These are phyloP conservation scores for Corylus avellana DNA, from an alignment of 306 rosid genomes.

Conservation along the genomic window DNA sequence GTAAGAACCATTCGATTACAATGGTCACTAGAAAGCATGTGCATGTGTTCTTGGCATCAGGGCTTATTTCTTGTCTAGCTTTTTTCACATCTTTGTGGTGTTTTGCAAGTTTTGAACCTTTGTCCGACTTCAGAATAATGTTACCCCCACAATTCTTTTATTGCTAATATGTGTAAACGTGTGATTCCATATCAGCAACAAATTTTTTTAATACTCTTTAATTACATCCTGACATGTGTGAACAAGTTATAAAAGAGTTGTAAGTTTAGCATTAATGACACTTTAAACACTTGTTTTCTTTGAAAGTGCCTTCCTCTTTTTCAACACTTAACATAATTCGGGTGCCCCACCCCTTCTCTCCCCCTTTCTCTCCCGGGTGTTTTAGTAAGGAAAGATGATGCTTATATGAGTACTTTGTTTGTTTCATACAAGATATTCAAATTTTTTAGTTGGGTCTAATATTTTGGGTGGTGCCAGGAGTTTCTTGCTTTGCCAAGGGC, in stretches of 20 bases:
- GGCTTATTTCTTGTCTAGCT: not conserved
- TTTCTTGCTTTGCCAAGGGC: slow-evolving; percentile 97
- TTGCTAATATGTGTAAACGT: no score
- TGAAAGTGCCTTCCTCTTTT: not conserved
- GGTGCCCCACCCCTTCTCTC: no score
- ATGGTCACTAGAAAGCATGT: not conserved
- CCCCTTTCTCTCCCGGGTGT: no score
- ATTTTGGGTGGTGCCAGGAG: slow-evolving; percentile 64
- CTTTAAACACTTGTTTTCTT: not conserved
- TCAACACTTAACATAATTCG: not conserved
- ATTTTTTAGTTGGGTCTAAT: slow-evolving; percentile 12
- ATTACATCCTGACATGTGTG: no score
- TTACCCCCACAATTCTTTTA: no score
- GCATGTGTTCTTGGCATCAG: not conserved
- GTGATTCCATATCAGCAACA: no score
- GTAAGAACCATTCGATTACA: not conserved
- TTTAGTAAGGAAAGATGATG: no score
- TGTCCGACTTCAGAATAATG: not conserved
- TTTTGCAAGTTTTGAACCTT: not conserved
- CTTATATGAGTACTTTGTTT: not conserved
- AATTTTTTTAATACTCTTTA: no score
- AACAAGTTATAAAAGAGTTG: no score
- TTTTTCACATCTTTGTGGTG: not conserved
- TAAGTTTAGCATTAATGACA: not conserved
- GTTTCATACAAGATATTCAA: not conserved